Conservation (phyloP, 257 asterid genomes). For the Ajuga chamaepitys region DNA sequence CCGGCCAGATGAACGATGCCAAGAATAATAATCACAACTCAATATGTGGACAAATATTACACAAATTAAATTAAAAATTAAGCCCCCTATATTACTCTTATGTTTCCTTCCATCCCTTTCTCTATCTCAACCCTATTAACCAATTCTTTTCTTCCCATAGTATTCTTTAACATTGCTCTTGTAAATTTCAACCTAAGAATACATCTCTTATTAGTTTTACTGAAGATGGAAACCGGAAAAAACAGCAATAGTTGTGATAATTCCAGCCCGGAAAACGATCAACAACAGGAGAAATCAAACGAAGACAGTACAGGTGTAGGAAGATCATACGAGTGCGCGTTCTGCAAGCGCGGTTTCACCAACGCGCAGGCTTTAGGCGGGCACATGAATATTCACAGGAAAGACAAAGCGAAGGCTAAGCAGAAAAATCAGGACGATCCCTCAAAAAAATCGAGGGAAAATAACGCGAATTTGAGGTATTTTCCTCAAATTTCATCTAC, state of each 20-base stretch:
- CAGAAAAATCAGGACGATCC: conserved; percentile 20
- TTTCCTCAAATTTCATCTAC: conserved; percentile 10
- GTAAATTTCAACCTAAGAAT: conserved; percentile 14
- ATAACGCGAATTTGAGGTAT: conserved; percentile 15
- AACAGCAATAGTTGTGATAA: conserved; percentile 19
- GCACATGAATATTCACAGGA: conserved; percentile 88
- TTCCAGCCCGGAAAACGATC: conserved; percentile 31
- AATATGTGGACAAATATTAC: conserved; percentile 11
- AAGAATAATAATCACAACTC: background rate
- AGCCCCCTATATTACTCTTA: background rate
- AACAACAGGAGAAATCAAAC: conserved; percentile 21
- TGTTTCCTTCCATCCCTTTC: conserved; percentile 22
- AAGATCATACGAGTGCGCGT: conserved; percentile 63
- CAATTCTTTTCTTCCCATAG: background rate
- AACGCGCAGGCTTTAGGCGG: conserved; percentile 94
- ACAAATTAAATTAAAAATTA: background rate
- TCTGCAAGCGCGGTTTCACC: conserved; percentile 77
- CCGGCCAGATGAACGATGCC: conserved; percentile 29
- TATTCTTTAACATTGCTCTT: conserved; percentile 8
- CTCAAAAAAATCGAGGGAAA: background rate
- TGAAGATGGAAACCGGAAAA: conserved; percentile 33
- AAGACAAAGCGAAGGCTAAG: conserved; percentile 62
- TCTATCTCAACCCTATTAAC: conserved; percentile 17
- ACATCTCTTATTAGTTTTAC: background rate
- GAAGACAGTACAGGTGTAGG: conserved; percentile 41